A percentile compares a stretch with the other conserved stretches of the same genome.
Conservation (phyloP, 768 basidiomycete genomes). For the Krasilnikovozyma curviuscula region DNA sequence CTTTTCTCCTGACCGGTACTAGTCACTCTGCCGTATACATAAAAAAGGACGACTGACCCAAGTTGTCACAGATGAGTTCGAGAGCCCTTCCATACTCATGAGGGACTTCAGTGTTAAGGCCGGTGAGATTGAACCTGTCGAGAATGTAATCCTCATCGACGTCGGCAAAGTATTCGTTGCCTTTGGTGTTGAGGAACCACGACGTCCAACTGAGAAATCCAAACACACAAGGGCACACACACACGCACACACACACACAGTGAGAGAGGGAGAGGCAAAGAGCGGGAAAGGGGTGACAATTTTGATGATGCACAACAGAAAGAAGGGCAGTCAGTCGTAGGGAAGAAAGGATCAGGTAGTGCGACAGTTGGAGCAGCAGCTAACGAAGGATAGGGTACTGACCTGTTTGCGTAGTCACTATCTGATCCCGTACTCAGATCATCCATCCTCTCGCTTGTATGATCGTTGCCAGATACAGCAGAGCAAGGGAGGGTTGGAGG, state of each 20-base stretch:
- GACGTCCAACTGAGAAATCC: slow-evolving; percentile 66
- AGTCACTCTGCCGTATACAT: background rate
- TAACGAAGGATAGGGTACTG: slow-evolving; percentile 44
- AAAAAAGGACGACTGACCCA: slow-evolving; percentile 40
- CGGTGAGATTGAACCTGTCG: slow-evolving; percentile 97
- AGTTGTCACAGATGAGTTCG: slow-evolving; percentile 85
- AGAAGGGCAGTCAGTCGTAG: background rate
- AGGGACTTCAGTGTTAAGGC: slow-evolving; percentile 72
- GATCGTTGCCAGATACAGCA: too few relatives aligned
- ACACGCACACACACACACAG: background rate
- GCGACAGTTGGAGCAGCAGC: background rate
- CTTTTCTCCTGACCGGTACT: background rate
- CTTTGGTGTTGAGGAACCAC: slow-evolving; percentile 91
- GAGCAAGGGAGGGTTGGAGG: too few relatives aligned
- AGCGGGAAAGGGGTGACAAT: background rate
- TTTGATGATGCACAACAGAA: background rate
- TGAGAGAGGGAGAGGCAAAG: background rate
- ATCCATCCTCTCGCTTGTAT: too few relatives aligned
- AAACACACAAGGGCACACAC: too few relatives aligned
- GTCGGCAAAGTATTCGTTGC: slow-evolving; percentile 97
- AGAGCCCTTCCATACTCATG: slow-evolving; percentile 83
- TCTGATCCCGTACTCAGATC: slow-evolving; percentile 53
- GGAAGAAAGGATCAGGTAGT: background rate
- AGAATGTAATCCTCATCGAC: slow-evolving; percentile 98
- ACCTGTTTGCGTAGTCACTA: slow-evolving; percentile 86